Conservation (phyloP, 202 grass and related monocot genomes). For the Zizania palustris region DNA sequence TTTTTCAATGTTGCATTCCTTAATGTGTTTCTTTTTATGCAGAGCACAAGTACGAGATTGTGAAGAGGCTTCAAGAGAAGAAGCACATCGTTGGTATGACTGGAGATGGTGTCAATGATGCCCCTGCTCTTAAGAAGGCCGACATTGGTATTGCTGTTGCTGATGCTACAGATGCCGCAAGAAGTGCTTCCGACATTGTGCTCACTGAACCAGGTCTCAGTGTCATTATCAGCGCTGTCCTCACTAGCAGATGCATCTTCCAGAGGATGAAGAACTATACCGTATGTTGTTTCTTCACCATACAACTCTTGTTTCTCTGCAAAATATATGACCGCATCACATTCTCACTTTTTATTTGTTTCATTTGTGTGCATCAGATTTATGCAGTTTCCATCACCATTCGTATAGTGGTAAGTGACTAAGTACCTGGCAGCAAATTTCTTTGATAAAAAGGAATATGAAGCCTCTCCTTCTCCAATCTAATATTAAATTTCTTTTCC, state of each 20-base stretch:
- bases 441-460: background rate
- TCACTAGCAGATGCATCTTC: conserved; percentile 99
- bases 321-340: background rate
- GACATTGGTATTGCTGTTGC: conserved; percentile 98
- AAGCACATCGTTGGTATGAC: conserved; percentile 99
- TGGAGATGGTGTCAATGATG: conserved; percentile 97
- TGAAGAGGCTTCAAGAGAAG: conserved; percentile 97
- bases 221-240: conserved; percentile 96
- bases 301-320: conserved; percentile 1
- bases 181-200: conserved; percentile 94
- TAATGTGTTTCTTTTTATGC: conserved; percentile 16
- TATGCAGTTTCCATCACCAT: conserved; percentile 99
- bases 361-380: conserved; percentile 59
- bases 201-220: conserved; percentile 97
- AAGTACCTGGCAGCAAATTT: conserved; percentile 34
- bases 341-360: conserved; percentile 25
- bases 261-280: conserved; percentile 99
- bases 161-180: conserved; percentile 96
- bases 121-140: conserved; percentile 95
- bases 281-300: conserved; percentile 47
- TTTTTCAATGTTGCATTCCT: background rate
- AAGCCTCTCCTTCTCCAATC: background rate
- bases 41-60: conserved; percentile 99
- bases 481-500: conserved; percentile 35
- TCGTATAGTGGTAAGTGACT: conserved; percentile 93